Percentiles rank a stretch among this genome's conserved stretches.
Evolutionary conservation across 495 filamentous ascomycete species (phyloP).

Genomic region (Mycothermus thermophilus): DNA sequence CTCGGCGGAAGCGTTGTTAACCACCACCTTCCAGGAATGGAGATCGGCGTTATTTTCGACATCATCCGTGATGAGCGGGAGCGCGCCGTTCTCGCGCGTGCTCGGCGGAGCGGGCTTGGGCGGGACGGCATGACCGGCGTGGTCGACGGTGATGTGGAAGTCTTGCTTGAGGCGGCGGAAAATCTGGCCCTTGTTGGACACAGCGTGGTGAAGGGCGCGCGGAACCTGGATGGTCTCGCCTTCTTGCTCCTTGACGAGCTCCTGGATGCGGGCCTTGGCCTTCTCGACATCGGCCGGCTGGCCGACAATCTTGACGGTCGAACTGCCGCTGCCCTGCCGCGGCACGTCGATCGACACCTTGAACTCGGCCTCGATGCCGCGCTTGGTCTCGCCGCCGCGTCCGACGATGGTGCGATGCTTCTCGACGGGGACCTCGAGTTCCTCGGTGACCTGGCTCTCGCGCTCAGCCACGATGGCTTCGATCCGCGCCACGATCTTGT

Average conservation of each 20-base stretch:
- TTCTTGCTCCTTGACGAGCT: constrained; percentile 69
- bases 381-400: constrained; percentile 72
- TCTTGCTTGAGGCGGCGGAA: constrained; percentile 77
- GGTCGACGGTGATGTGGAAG: constrained; percentile 76
- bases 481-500: constrained; percentile 76
- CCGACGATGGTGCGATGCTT: constrained; percentile 89
- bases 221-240: constrained; percentile 79
- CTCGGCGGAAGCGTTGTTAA: constrained; percentile 37
- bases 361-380: constrained; percentile 78
- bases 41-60: constrained; percentile 42
- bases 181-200: constrained; percentile 82
- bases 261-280: constrained; percentile 69
- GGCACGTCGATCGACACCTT: constrained; percentile 82
- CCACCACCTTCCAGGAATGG: constrained; percentile 70
- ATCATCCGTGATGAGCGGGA: constrained; percentile 86
- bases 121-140: constrained; percentile 64
- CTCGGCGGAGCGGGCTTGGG: constrained; percentile 40
- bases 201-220: constrained; percentile 59
- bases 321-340: constrained; percentile 52
- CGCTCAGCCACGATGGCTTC: constrained; percentile 63
- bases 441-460: constrained; percentile 59
- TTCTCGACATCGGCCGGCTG: constrained; percentile 62
- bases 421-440: constrained; percentile 66
- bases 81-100: constrained; percentile 37
- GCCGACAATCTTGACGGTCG: constrained; percentile 73